Evolutionary conservation across 2,329 filamentous ascomycete genomes (phyloP).

Genomic region (Penicillium thymicola): DNA sequence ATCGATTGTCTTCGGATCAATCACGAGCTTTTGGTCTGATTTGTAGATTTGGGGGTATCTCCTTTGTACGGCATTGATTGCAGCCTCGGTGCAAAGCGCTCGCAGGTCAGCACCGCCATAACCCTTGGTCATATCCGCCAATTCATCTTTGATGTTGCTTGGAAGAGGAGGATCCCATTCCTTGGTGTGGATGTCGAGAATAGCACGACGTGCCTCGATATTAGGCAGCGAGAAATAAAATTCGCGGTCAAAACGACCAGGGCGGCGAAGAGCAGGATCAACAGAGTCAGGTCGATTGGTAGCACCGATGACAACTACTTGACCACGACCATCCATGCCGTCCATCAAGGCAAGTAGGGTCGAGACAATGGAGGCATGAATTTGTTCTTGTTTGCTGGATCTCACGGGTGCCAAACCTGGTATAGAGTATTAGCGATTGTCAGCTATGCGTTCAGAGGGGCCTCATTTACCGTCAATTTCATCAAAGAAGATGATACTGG

Average conservation of each 20-base stretch:
- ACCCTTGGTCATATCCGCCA: conserved; percentile 85
- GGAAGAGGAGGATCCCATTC: conserved; percentile 81
- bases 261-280: conserved; percentile 88
- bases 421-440: conserved; percentile 10
- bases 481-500: conserved; percentile 99
- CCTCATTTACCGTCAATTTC: conserved; percentile 76
- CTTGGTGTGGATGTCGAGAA: conserved; percentile 91
- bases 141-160: conserved; percentile 72
- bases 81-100: conserved; percentile 91
- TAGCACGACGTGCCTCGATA: conserved; percentile 72
- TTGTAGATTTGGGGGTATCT: conserved; percentile 96
- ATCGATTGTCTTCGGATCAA: conserved; percentile 78
- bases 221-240: conserved; percentile 97
- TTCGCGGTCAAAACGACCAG: conserved; percentile 92
- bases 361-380: conserved; percentile 95
- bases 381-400: conserved; percentile 98
- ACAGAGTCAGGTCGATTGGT: conserved; percentile 96
- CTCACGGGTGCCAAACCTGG: conserved; percentile 77
- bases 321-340: conserved; percentile 95
- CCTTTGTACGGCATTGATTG: conserved; percentile 90
- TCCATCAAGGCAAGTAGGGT: conserved; percentile 94
- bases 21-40: conserved; percentile 82
- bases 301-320: conserved; percentile 98
- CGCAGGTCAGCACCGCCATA: conserved; percentile 95
- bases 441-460: neutral